Evolutionary conservation across 306 rosid species (phyloP).

Genomic region (Vicia sativa): DNA sequence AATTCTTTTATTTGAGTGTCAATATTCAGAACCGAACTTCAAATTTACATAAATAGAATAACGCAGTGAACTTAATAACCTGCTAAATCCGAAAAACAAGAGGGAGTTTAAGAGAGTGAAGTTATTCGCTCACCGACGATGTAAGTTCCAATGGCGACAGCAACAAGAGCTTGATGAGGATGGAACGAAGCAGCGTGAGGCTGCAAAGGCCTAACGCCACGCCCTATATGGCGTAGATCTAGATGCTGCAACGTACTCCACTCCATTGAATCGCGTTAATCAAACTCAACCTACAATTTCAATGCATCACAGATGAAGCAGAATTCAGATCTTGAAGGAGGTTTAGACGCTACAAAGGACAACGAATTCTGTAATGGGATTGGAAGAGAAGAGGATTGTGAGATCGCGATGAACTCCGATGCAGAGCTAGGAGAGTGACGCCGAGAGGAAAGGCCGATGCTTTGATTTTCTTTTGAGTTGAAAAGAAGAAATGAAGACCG

Average conservation of each 20-base stretch:
- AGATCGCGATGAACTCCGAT: slow-evolving; percentile 28
- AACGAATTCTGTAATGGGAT: neutral
- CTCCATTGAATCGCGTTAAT: slow-evolving; percentile 60
- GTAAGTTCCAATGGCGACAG: slow-evolving; percentile 88
- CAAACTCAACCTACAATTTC: slow-evolving; percentile 24
- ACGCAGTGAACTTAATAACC: slow-evolving; percentile 6
- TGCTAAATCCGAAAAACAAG: neutral
- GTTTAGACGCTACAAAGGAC: neutral
- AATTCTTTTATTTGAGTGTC: neutral
- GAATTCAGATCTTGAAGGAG: slow-evolving; percentile 38
- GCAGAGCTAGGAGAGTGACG: neutral
- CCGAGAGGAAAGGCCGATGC: neutral
- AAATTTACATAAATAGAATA: slow-evolving; percentile 3
- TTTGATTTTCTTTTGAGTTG: slow-evolving; percentile 16
- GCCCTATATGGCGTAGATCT: slow-evolving; percentile 91
- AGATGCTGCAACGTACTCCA: slow-evolving; percentile 97
- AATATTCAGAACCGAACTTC: slow-evolving; percentile 10
- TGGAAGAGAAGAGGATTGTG: neutral
- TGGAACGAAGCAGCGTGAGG: slow-evolving; percentile 93
- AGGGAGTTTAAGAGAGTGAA: neutral
- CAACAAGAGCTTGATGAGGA: slow-evolving; percentile 86
- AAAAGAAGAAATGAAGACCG: slow-evolving; percentile 5
- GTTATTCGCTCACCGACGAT: slow-evolving; percentile 62
- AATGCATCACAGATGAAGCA: slow-evolving; percentile 24
- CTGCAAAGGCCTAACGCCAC: slow-evolving; percentile 70